Percentiles rank a stretch among this genome's conserved stretches.
Conservation (phyloP, 306 rosid species). For the Vigna radiata region DNA sequence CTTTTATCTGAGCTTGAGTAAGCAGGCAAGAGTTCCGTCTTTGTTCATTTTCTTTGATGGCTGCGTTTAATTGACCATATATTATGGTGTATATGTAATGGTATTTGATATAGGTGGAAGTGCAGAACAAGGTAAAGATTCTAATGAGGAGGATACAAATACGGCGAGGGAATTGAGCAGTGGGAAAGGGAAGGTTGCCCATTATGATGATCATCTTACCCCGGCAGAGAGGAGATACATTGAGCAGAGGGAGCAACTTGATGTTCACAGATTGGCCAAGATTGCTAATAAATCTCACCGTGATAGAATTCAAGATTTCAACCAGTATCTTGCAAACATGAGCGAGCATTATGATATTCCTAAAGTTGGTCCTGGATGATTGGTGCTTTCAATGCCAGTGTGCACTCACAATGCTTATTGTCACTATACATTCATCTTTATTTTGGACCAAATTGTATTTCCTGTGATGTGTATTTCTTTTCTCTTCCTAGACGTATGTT, state of each 20-base stretch:
- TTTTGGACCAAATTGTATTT: conserved; percentile 20
- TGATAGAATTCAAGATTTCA: conserved; percentile 95
- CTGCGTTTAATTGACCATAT: neutral
- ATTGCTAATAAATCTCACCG: conserved; percentile 90
- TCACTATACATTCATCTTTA: neutral
- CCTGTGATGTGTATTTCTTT: neutral
- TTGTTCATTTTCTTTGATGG: neutral
- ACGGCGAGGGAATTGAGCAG: conserved; percentile 48
- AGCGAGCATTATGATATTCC: conserved; percentile 99
- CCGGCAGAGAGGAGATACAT: conserved; percentile 92
- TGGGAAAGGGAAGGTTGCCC: conserved; percentile 64
- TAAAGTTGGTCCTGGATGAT: conserved; percentile 94
- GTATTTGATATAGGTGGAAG: conserved; percentile 61
- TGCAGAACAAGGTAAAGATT: conserved; percentile 53
- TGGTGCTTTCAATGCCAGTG: conserved; percentile 31
- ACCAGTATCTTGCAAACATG: conserved; percentile 96
- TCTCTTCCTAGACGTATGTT: neutral
- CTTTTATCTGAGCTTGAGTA: neutral
- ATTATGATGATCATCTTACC: conserved; percentile 77
- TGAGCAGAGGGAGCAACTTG: conserved; percentile 88
- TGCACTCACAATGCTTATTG: conserved; percentile 33
- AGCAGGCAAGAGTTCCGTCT: neutral
- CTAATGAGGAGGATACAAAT: conserved; percentile 62
- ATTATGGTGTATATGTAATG: neutral
- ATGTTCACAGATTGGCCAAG: conserved; percentile 82